Conservation (phyloP, 192 early-diverging fungal species). For the Rhizophlyctis rosea region DNA sequence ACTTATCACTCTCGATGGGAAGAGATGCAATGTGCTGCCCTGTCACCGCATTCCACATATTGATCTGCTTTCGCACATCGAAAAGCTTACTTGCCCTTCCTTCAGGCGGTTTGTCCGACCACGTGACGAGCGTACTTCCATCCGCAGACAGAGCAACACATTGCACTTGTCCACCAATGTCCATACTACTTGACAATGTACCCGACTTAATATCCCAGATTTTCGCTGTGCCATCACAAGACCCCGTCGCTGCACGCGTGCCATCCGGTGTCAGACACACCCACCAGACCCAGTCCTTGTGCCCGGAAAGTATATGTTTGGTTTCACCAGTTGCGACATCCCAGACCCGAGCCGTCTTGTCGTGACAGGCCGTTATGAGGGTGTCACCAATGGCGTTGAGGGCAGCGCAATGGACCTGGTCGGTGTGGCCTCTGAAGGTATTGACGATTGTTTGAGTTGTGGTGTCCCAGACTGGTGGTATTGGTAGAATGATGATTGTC, state of each 20-base stretch:
- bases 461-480: conserved; percentile 21
- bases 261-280: conserved; percentile 82
- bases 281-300: conserved; percentile 82
- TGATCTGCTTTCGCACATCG: background rate
- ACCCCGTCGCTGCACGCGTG: conserved; percentile 77
- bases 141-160: background rate
- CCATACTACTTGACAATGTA: background rate
- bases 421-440: conserved; percentile 13
- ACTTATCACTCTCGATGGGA: background rate
- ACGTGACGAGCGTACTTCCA: background rate
- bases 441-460: background rate
- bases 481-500: conserved; percentile 3
- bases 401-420: conserved; percentile 15
- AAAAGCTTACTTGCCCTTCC: too few species aligned
- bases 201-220: conserved; percentile 69
- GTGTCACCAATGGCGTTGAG: conserved; percentile 69
- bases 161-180: background rate
- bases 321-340: conserved; percentile 64
- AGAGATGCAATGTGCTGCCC: background rate
- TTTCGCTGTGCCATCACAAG: conserved; percentile 76
- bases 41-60: background rate
- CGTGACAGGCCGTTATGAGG: conserved; percentile 64
- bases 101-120: background rate
- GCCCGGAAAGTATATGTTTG: conserved; percentile 66
- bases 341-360: conserved; percentile 63